These are phyloP conservation scores for Plasmodium inui DNA, from an alignment of 169 alveolate genomes.

Conservation along the genomic window DNA sequence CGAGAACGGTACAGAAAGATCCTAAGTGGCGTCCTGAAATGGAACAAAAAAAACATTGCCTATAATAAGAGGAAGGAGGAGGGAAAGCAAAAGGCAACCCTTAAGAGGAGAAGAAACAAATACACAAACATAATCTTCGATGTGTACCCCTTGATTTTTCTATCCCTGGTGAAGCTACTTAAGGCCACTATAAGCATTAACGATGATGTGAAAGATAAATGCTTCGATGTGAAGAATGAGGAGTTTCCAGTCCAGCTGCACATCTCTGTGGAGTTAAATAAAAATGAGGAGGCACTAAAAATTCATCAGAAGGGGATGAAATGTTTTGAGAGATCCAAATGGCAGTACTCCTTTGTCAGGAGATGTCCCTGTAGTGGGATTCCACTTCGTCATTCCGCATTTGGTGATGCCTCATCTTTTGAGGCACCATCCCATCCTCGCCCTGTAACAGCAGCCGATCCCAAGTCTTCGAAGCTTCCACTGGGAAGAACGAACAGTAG, in stretches of 20 bases:
- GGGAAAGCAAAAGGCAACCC: background rate
- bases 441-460: background rate
- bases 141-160: slow-evolving; percentile 54
- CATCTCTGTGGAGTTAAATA: slow-evolving; percentile 26
- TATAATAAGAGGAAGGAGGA: slow-evolving; percentile 53
- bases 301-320: slow-evolving; percentile 17
- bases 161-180: slow-evolving; percentile 30
- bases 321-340: background rate
- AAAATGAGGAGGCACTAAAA: slow-evolving; percentile 21
- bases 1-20: background rate
- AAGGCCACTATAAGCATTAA: slow-evolving; percentile 22
- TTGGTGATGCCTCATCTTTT: background rate
- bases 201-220: slow-evolving; percentile 34
- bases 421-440: background rate
- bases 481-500: background rate
- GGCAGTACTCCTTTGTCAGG: slow-evolving; percentile 13
- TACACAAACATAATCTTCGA: slow-evolving; percentile 65
- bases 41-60: slow-evolving; percentile 54
- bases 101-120: slow-evolving; percentile 65
- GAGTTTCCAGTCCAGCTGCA: slow-evolving; percentile 21
- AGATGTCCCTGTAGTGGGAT: slow-evolving; percentile 14
- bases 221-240: slow-evolving; percentile 70
- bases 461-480: background rate
- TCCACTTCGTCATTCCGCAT: background rate
- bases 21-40: slow-evolving; percentile 17